A percentile compares a stretch with the other conserved stretches of the same genome.
These are phyloP conservation scores for Pythium periplocum DNA, from an alignment of 352 stramenopile species.

Conservation along the genomic window DNA sequence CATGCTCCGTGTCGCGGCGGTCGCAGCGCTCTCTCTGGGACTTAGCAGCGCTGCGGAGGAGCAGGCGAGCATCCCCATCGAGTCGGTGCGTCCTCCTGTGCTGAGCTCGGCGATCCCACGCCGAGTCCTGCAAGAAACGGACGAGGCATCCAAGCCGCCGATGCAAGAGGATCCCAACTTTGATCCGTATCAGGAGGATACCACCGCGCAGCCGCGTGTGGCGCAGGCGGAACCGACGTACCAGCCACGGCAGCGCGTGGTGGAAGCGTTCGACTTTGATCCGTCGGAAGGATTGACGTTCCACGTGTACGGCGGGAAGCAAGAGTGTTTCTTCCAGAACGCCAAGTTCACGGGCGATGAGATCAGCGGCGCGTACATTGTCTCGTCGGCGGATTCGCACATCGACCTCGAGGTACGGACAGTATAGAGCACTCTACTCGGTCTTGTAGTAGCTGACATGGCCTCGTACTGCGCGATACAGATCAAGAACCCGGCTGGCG, in stretches of 20 bases:
- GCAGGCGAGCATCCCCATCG: background rate
- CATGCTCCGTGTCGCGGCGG: slow-evolving; percentile 5
- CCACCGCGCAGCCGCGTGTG: background rate
- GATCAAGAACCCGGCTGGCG: slow-evolving; percentile 61
- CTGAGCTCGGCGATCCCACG: slow-evolving; percentile 1
- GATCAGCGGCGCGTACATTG: slow-evolving; percentile 61
- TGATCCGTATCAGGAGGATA: slow-evolving; percentile 46
- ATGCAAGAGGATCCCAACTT: slow-evolving; percentile 52
- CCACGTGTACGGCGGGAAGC: slow-evolving; percentile 36
- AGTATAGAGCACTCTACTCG: background rate
- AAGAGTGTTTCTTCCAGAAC: slow-evolving; percentile 70
- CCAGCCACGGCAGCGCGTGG: slow-evolving; percentile 30
- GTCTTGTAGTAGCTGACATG: too few relatives aligned
- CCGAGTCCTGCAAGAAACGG: slow-evolving; percentile 2
- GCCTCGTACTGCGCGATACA: background rate
- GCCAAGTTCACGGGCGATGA: slow-evolving; percentile 62
- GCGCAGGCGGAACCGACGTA: slow-evolving; percentile 18
- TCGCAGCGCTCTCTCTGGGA: background rate
- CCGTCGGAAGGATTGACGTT: slow-evolving; percentile 78
- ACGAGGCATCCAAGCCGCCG: slow-evolving; percentile 8
- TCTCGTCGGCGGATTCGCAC: slow-evolving; percentile 64
- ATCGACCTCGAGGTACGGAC: slow-evolving; percentile 49
- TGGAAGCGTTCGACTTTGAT: slow-evolving; percentile 77
- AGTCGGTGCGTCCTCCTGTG: background rate
- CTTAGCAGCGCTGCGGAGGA: background rate